These are phyloP conservation scores for Aspergillus sp. DNA, from an alignment of 2,329 filamentous ascomycete species.

Conservation along the genomic window DNA sequence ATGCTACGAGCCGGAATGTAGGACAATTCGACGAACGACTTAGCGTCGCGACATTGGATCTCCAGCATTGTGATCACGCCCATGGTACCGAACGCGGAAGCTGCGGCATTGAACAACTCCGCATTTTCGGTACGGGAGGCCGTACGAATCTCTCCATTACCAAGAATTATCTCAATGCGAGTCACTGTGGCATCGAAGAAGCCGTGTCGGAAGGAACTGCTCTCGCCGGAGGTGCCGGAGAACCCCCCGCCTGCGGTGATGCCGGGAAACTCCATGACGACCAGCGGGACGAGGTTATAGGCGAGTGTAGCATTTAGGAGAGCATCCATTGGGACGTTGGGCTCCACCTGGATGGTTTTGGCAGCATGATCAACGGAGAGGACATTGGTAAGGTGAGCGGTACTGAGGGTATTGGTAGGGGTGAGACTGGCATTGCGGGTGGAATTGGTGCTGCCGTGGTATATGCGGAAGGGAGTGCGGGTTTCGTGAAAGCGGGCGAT, in stretches of 20 bases:
- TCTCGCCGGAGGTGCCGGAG: slow-evolving; percentile 67
- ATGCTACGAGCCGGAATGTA: slow-evolving; percentile 59
- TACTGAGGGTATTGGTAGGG: slow-evolving; percentile 62
- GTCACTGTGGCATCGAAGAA: slow-evolving; percentile 66
- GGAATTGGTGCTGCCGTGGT: slow-evolving; percentile 75
- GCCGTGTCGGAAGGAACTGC: slow-evolving; percentile 65
- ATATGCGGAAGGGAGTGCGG: slow-evolving; percentile 68
- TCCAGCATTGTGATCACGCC: slow-evolving; percentile 64
- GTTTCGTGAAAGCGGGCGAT: slow-evolving; percentile 47
- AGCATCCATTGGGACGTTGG: slow-evolving; percentile 69
- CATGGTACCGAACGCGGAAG: slow-evolving; percentile 61
- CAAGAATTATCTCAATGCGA: slow-evolving; percentile 64
- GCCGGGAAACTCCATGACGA: slow-evolving; percentile 71
- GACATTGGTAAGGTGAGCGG: slow-evolving; percentile 63
- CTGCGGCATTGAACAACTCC: slow-evolving; percentile 62
- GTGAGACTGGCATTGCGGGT: slow-evolving; percentile 59
- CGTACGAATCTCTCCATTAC: slow-evolving; percentile 56
- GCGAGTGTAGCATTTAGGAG: slow-evolving; percentile 60
- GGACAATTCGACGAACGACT: slow-evolving; percentile 60
- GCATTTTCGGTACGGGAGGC: slow-evolving; percentile 50
- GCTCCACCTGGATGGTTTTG: slow-evolving; percentile 65
- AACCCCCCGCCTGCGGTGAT: slow-evolving; percentile 70
- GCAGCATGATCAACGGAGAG: slow-evolving; percentile 58
- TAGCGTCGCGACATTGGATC: slow-evolving; percentile 55
- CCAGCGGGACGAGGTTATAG: slow-evolving; percentile 60